Evolutionary conservation across 2,329 filamentous ascomycete species (phyloP).

Genomic region (Cercospora janseana): DNA sequence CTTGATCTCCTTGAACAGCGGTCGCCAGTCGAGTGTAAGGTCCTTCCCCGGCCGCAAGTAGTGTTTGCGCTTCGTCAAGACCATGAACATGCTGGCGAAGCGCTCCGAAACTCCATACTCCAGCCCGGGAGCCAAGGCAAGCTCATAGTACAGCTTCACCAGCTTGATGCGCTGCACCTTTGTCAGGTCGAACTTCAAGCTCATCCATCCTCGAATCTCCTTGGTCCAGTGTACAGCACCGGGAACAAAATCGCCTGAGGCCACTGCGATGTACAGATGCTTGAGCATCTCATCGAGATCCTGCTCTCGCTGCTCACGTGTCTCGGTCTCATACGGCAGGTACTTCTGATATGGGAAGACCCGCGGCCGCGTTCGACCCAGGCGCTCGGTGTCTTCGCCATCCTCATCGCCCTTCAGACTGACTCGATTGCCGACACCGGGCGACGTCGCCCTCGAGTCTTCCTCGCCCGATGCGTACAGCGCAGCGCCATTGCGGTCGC

Average conservation of each 20-base stretch:
- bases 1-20: slow-evolving; percentile 90
- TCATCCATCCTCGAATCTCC: slow-evolving; percentile 91
- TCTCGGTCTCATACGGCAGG: slow-evolving; percentile 84
- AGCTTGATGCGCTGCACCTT: slow-evolving; percentile 78
- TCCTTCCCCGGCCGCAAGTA: slow-evolving; percentile 90
- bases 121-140: slow-evolving; percentile 83
- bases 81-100: slow-evolving; percentile 95
- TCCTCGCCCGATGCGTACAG: slow-evolving; percentile 52
- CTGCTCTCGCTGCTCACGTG: slow-evolving; percentile 70
- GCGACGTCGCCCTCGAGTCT: slow-evolving; percentile 82
- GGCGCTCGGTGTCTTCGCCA: slow-evolving; percentile 51
- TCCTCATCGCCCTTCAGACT: slow-evolving; percentile 31
- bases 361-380: slow-evolving; percentile 72
- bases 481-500: slow-evolving; percentile 7
- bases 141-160: slow-evolving; percentile 89
- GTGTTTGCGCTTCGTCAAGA: slow-evolving; percentile 95
- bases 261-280: slow-evolving; percentile 86
- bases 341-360: slow-evolving; percentile 92
- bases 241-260: slow-evolving; percentile 89
- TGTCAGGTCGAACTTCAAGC: slow-evolving; percentile 94
- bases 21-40: slow-evolving; percentile 87
- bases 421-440: slow-evolving; percentile 58
- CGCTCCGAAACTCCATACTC: slow-evolving; percentile 79
- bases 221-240: slow-evolving; percentile 96
- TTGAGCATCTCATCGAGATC: slow-evolving; percentile 86